Evolutionary conservation across 2,329 filamentous ascomycete genomes (phyloP), one percentile per base, ranked within the genome.

Genomic region (Ophiostoma populinum): DNA sequence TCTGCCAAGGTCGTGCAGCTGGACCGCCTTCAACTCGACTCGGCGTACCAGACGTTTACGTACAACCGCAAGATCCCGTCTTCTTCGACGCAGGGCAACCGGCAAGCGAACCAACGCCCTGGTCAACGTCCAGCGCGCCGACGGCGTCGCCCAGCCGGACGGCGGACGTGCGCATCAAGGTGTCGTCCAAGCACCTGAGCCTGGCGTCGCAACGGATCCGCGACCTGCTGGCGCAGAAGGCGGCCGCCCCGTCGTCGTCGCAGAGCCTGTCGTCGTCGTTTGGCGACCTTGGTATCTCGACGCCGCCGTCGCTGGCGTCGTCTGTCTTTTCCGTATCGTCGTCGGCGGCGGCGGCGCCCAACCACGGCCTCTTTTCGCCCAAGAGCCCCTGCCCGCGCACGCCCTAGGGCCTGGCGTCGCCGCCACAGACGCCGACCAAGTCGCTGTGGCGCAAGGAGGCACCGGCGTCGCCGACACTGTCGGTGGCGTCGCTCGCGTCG

Each of bases 121-220:
- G 45, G 46, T 40, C 41, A 3, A 27, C 35, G 31, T 29, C 26
- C 9, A 40, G 43, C 5, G 25, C 34, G 16, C 11, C 18, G 15
- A 25, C 25, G 2, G 15, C 19, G 7, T 33, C 15, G 19, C n/a
- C 26, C 17, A 18, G 13, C 4, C n/a, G 12, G 6, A 34, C 32
- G 6, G 35, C 43, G 1, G 50, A 49, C 3, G 42, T 53, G 32
- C 49, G 49, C 37, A 48, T 55, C 48, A 55, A 55, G 36, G 47
- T 50, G 11, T 57, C 54, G 2, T 54, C 53, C 2, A 50, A 47
- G 35, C 55, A 57, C 37, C 45, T 58, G n/a, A 45, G 43, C 15
- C 45, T 55, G 6, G 53, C 54, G 1, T 58, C 55, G 7, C 40
- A 43, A 15, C 39, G 40, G 5, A 46, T 52, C 35, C 43, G 34